Base-by-base conservation (phyloP, 106 monocot species). In the Platanthera guangdongensis region DNA sequence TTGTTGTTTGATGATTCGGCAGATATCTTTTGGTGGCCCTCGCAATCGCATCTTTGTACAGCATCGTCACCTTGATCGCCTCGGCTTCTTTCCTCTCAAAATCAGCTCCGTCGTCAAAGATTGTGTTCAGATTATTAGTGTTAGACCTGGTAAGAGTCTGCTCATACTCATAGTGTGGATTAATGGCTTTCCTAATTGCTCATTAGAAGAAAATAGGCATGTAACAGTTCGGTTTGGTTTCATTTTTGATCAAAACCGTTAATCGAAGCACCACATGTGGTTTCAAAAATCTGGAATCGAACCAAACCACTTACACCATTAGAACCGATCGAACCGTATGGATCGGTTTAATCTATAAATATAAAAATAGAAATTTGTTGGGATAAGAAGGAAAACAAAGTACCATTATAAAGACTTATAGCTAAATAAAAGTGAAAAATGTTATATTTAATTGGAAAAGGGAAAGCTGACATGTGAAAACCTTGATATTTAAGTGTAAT, bases 1-100 rank as follows among this genome's bases (percentile, higher is more conserved):
- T 62, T 19, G 22, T 4, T 68, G 30, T 30, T 9, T 15, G 9
- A 68, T 32, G 3, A 68, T 68, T 30, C 8, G 19, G 49, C 71
- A 92, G 88, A 81, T 89, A 92, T 78, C 67, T 85, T 7, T 45
- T 89, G 71, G 84, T 74, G 28, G 92, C 88, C 0, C 78, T 85
- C 7, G 51, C 81, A 0, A 74, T 83, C 4, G 76, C 86, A 6
- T 71, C 75, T 47, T 70, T 88, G 15, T 90, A 88, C 68, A 81
- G 85, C 76, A 11, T 92, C 25, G 8, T 90, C 52, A 89, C 91
- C 19, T 70, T 75, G 14, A 85, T 84, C 39, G 47, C 54, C 69
- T 50, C 52, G 22, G 50, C 82, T 51, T 32, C 74, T 30, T 49
- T 50, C 21, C 11, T 69, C 4, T 50, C 74, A 49, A 80, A 80